Conservation (phyloP, 768 basidiomycete species). For the Russula vinacea region DNA sequence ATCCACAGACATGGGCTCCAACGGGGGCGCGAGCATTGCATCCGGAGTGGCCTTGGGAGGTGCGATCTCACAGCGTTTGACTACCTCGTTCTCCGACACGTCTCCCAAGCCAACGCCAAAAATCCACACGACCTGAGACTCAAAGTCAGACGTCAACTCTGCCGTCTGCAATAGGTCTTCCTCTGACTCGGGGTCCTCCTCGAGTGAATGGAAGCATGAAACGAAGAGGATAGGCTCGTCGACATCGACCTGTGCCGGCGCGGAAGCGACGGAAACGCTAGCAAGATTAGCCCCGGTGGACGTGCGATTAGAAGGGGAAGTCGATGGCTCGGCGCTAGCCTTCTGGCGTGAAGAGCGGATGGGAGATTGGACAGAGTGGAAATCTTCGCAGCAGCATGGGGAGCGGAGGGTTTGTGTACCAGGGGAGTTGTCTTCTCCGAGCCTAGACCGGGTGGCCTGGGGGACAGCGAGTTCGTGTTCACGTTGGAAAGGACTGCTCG, state of each 20-base stretch:
- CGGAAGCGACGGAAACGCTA: neutral
- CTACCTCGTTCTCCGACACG: neutral
- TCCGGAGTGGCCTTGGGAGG: neutral
- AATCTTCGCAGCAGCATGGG: neutral
- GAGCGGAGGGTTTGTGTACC: neutral
- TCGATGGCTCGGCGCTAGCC: neutral
- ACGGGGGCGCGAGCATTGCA: neutral
- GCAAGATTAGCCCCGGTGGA: neutral
- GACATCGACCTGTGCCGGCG: neutral
- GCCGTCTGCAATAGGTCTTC: neutral
- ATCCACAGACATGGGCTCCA: constrained; percentile 16
- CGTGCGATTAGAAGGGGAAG: neutral
- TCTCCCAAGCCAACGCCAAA: constrained; percentile 6
- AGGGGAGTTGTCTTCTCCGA: neutral
- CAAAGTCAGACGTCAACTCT: constrained; percentile 3
- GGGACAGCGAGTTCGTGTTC: constrained; percentile 1
- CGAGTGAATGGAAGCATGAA: constrained; percentile 13
- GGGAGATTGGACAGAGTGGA: neutral
- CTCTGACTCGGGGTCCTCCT: neutral
- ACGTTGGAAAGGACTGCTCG: neutral
- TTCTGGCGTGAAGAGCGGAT: neutral
- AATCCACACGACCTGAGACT: constrained; percentile 5
- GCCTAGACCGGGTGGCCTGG: constrained; percentile 5
- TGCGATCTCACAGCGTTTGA: neutral
- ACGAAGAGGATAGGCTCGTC: constrained; percentile 7